phyloP scores from a whole-genome alignment of 1,139 yeast species.

The Pichia sp. region DNA sequence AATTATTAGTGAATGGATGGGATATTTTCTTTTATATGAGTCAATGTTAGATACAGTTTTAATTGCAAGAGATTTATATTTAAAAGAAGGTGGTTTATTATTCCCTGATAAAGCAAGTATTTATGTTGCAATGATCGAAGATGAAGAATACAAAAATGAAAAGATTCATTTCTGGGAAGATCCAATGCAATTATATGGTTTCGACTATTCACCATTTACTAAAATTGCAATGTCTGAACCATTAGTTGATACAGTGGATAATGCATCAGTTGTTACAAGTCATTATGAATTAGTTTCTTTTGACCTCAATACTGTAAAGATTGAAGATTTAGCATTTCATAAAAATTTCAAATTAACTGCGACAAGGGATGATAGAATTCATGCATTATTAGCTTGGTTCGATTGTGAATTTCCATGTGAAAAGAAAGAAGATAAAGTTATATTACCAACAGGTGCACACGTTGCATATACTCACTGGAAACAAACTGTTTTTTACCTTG shows the following conservation, averaged over 20 bases:
- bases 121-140: slow-evolving; percentile 91
- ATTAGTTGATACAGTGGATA: slow-evolving; percentile 86
- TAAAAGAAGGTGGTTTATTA: slow-evolving; percentile 68
- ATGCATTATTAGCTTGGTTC: slow-evolving; percentile 91
- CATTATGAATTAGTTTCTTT: slow-evolving; percentile 68
- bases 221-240: slow-evolving; percentile 80
- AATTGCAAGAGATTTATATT: slow-evolving; percentile 87
- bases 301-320: slow-evolving; percentile 82
- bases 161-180: slow-evolving; percentile 95
- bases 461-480: slow-evolving; percentile 90
- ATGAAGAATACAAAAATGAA: slow-evolving; percentile 87
- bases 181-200: slow-evolving; percentile 65
- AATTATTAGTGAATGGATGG: slow-evolving; percentile 99
- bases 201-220: slow-evolving; percentile 73
- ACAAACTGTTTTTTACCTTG: slow-evolving; percentile 90
- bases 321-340: slow-evolving; percentile 75
- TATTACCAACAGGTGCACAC: slow-evolving; percentile 76
- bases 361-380: slow-evolving; percentile 72
- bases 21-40: slow-evolving; percentile 91
- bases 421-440: slow-evolving; percentile 37
- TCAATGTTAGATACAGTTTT: slow-evolving; percentile 97
- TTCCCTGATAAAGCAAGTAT: slow-evolving; percentile 94
- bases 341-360: slow-evolving; percentile 64
- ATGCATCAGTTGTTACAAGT: slow-evolving; percentile 66
- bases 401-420: slow-evolving; percentile 76